phyloP scores from a whole-genome alignment of 108 stramenopile genomes.

The Pseudonitzschia pungens region DNA sequence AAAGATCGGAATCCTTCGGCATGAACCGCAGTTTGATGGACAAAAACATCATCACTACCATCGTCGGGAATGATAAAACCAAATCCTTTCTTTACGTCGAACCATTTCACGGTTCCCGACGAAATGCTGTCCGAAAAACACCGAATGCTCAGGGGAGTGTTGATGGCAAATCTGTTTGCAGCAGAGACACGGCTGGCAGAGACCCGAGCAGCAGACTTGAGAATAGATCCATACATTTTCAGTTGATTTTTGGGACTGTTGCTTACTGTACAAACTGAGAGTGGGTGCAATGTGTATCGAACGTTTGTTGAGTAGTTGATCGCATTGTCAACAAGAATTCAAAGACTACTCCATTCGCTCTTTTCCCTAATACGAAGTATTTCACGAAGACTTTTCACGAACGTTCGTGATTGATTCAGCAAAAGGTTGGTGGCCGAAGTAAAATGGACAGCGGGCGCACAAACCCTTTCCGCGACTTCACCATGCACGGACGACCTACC shows the following conservation, averaged over 20 bases:
- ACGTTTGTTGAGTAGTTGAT: not conserved
- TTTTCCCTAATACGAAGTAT: not conserved
- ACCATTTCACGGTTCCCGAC: constrained; percentile 83
- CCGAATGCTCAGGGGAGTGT: constrained; percentile 6
- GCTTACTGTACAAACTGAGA: not conserved
- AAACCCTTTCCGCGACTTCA: not conserved
- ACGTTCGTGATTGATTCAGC: not conserved
- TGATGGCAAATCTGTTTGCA: constrained; percentile 1
- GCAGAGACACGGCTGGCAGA: not conserved
- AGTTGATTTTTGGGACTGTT: not conserved
- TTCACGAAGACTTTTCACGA: not conserved
- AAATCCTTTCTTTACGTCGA: constrained; percentile 76
- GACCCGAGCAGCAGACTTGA: constrained; percentile 6
- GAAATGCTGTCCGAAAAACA: constrained; percentile 15
- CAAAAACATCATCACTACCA: constrained; percentile 66
- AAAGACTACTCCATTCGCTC: not conserved
- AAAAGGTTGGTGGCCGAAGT: constrained; percentile 1
- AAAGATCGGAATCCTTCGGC: constrained; percentile 67
- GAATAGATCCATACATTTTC: constrained; percentile 32
- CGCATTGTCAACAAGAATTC: not conserved
- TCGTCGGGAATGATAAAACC: constrained; percentile 83
- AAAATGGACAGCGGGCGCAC: not conserved
- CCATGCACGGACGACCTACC: not conserved
- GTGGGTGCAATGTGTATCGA: not conserved
- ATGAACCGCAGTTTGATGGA: constrained; percentile 68